A percentile compares a stretch with the other conserved stretches of the same genome.
phyloP scores from a whole-genome alignment of 2,329 filamentous ascomycete species.

The Triangularia setosa region DNA sequence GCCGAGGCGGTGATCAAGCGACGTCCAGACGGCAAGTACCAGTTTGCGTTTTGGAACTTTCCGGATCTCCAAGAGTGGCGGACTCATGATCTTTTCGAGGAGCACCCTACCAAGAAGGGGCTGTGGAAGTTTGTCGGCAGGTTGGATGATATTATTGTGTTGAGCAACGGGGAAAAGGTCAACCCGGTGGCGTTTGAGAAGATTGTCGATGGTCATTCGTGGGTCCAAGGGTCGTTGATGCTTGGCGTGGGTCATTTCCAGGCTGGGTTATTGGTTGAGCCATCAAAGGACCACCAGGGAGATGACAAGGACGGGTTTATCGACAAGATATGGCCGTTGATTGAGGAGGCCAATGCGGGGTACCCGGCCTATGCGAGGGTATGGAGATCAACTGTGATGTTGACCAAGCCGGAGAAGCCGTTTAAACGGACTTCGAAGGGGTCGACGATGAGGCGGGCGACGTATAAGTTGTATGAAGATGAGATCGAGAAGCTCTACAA shows the following conservation, averaged over 20 bases:
- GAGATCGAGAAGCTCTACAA: constrained; percentile 11
- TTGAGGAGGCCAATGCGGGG: constrained; percentile 14
- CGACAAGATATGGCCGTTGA: constrained; percentile 11
- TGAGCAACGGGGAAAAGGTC: constrained; percentile 16
- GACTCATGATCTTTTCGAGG: constrained; percentile 12
- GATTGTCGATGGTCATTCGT: background rate
- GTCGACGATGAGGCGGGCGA: constrained; percentile 7
- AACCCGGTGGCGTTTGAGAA: constrained; percentile 13
- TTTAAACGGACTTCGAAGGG: constrained; percentile 14
- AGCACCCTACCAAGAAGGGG: constrained; percentile 5
- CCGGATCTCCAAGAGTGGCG: constrained; percentile 10
- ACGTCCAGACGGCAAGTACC: background rate
- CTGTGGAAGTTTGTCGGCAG: constrained; percentile 15
- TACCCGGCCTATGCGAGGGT: constrained; percentile 10
- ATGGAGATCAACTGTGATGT: constrained; percentile 6
- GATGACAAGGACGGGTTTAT: background rate
- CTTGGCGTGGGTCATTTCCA: constrained; percentile 13
- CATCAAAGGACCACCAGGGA: background rate
- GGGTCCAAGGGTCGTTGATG: constrained; percentile 11
- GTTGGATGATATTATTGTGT: constrained; percentile 14
- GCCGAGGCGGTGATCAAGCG: constrained; percentile 13
- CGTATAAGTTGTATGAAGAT: constrained; percentile 6
- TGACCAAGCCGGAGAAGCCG: constrained; percentile 9
- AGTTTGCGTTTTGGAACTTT: constrained; percentile 13
- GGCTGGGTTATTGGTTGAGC: constrained; percentile 14